A percentile compares a stretch with the other conserved stretches of the same genome.
Evolutionary conservation across 208 protist genomes (phyloP).

Genomic region (Acanthamoeba triangularis): DNA sequence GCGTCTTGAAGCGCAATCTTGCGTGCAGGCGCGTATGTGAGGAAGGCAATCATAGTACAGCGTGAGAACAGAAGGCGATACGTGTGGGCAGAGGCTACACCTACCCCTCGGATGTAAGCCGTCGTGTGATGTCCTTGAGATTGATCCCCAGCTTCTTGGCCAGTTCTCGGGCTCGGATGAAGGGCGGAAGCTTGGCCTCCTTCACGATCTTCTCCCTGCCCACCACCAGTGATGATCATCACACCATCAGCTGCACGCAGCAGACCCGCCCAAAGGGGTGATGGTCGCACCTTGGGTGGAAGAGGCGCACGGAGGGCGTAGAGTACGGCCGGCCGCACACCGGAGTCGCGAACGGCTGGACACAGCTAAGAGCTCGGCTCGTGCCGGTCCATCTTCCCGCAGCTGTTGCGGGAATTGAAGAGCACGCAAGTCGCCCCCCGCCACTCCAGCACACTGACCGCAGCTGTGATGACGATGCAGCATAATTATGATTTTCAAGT

Average conservation of each 20-base stretch:
- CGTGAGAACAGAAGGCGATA: neutral
- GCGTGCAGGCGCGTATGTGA: neutral
- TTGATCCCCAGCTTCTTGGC: conserved; percentile 76
- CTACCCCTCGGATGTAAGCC: conserved; percentile 27
- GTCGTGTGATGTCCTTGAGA: conserved; percentile 74
- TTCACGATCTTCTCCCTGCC: conserved; percentile 53
- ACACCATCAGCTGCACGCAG: neutral
- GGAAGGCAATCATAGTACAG: neutral
- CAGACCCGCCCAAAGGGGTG: neutral
- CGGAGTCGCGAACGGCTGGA: neutral
- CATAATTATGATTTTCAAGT: too few species aligned
- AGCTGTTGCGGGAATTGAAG: neutral
- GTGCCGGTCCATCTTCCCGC: neutral
- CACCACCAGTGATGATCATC: neutral
- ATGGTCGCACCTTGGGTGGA: neutral
- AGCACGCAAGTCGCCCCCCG: neutral
- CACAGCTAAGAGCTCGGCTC: neutral
- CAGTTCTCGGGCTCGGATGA: conserved; percentile 71
- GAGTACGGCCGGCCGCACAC: neutral
- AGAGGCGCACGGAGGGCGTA: neutral
- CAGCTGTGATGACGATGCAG: neutral
- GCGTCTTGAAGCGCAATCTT: conserved; percentile 40
- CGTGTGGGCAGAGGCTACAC: neutral
- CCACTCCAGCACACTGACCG: neutral
- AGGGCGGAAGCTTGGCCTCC: conserved; percentile 68